Evolutionary conservation across 352 stramenopile species (phyloP), one percentile per base, ranked within the genome.

Genomic region (Phytophthora vignae): DNA sequence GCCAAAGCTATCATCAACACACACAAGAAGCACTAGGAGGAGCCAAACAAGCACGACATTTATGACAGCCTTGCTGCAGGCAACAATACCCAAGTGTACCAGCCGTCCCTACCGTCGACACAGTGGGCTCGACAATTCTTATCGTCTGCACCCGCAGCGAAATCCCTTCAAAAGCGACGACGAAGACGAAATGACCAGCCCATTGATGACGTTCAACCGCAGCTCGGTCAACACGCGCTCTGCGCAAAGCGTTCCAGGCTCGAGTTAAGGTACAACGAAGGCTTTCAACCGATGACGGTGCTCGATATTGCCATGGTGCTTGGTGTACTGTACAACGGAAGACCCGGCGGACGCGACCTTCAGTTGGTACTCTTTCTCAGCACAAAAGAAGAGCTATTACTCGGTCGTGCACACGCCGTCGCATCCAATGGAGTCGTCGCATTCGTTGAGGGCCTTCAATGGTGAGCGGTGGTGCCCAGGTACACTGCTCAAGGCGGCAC

Each of bases 371-470:
- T 92, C 92, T 59, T 90, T 91, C 62, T 94, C 85, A 46, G 81
- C 83, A 2, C 83, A 92, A 55, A 94, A 94, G 53, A 92, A 92
- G 25, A 85, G 92, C 38, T n/a, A n/a, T n/a, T 68, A 67, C 19
- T 84, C 66, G 55, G 81, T 86, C 12, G 68, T 67, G 68, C 85
- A 94, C 3, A 94, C 84, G 33, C 92, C 85, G 58, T 93, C 93
- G 69, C 87, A 93, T 57, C 79, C 74, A 21, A 92, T 90, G 66
- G 85, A 94, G n/a, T 83, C 87, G 58, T 94, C 79, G n/a, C 87
- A 94, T 31, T 76, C 75, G 50, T 87, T 81, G 0, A 78, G 63
- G 3, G 56, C 58, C 25, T 76, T 76, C 58, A 77, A 76, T 21
- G 63, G 81, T 36, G 76, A 86, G 11, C 85, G n/a, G n/a, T n/a